Percentiles rank a stretch among this genome's conserved stretches.
Evolutionary conservation across 2,329 filamentous ascomycete genomes (phyloP).

Genomic region (Arthrocladium fulminans): DNA sequence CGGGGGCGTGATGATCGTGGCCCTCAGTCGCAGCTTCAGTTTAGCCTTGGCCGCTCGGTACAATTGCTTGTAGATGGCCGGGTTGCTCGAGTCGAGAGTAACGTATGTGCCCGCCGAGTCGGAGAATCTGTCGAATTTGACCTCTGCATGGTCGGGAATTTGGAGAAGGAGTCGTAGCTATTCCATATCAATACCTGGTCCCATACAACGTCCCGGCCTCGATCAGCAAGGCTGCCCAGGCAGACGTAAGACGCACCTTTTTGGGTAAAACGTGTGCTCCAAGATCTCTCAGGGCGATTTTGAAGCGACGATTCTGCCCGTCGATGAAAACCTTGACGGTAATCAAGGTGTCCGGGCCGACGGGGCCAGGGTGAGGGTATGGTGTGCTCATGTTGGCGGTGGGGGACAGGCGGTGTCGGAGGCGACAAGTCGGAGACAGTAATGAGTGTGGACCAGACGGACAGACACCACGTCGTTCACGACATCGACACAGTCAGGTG

Average conservation of each 20-base stretch:
- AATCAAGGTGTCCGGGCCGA: conserved; percentile 62
- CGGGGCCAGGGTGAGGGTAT: conserved; percentile 38
- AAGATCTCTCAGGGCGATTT: conserved; percentile 80
- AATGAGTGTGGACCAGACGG: conserved; percentile 6
- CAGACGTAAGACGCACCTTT: conserved; percentile 58
- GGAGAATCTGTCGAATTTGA: conserved; percentile 83
- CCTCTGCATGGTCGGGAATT: conserved; percentile 53
- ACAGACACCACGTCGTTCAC: conserved; percentile 2
- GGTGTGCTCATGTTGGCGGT: conserved; percentile 30
- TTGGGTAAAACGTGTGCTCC: conserved; percentile 62
- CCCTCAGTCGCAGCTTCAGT: conserved; percentile 85
- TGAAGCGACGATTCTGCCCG: conserved; percentile 70
- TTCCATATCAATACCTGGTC: conserved; percentile 12
- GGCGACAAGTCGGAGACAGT: conserved; percentile 1
- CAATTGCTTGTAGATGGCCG: conserved; percentile 88
- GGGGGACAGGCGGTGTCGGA: conserved; percentile 20
- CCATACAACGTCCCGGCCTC: not conserved
- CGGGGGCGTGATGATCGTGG: conserved; percentile 41
- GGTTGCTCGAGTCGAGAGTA: conserved; percentile 65
- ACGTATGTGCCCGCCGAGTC: conserved; percentile 81
- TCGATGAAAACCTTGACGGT: conserved; percentile 77
- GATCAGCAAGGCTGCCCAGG: conserved; percentile 4
- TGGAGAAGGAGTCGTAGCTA: conserved; percentile 63
- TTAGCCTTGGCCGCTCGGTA: conserved; percentile 96
- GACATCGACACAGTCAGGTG: conserved; percentile 4